phyloP scores from a whole-genome alignment of 352 stramenopile genomes.

The Phytophthora aleatoria region DNA sequence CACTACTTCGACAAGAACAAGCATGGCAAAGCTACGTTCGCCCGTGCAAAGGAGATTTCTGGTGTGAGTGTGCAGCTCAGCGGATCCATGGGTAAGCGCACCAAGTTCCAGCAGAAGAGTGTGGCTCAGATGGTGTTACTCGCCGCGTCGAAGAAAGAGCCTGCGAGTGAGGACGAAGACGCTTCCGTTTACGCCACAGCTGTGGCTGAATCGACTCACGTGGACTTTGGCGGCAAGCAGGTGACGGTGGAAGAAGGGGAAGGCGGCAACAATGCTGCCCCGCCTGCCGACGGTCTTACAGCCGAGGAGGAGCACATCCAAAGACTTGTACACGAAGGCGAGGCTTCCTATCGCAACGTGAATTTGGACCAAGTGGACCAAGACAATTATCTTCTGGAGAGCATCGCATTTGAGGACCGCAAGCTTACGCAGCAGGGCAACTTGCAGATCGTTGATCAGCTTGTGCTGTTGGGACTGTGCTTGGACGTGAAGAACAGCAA shows the following conservation, averaged over 20 bases:
- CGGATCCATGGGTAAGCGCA: constrained; percentile 93
- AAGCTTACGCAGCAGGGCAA: constrained; percentile 70
- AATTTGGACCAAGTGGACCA: constrained; percentile 90
- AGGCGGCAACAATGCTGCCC: constrained; percentile 12
- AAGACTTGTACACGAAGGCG: constrained; percentile 62
- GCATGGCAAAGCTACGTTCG: constrained; percentile 91
- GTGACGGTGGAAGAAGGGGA: constrained; percentile 26
- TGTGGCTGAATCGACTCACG: constrained; percentile 61
- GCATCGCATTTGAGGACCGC: constrained; percentile 87
- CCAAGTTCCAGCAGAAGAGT: constrained; percentile 94
- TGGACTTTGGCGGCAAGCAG: constrained; percentile 70
- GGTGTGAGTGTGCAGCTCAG: constrained; percentile 90
- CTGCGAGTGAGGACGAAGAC: constrained; percentile 32
- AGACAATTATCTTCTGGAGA: constrained; percentile 92
- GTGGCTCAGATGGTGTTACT: constrained; percentile 90
- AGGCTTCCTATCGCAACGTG: constrained; percentile 78
- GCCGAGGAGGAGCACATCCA: constrained; percentile 60
- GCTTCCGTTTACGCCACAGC: constrained; percentile 61
- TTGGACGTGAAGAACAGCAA: constrained; percentile 97
- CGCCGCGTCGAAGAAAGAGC: constrained; percentile 62
- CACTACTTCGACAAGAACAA: constrained; percentile 93
- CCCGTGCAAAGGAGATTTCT: constrained; percentile 79
- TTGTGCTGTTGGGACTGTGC: constrained; percentile 94
- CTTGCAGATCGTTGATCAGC: constrained; percentile 80
- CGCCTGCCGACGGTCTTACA: constrained; percentile 43